phyloP scores from a whole-genome alignment of 106 monocot genomes.

The Agapanthus africanus region DNA sequence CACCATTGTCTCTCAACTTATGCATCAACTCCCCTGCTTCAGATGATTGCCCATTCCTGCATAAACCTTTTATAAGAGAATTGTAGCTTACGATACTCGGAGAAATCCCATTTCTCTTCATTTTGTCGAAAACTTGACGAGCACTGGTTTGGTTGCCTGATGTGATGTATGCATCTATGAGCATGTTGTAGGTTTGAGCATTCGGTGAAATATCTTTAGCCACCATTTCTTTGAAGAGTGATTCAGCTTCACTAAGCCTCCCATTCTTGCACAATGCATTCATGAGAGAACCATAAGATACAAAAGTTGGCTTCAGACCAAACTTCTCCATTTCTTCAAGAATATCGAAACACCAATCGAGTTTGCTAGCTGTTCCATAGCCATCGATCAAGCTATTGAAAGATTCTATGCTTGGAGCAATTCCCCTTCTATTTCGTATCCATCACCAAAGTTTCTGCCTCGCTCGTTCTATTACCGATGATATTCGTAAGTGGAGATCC shows the following conservation, averaged over 20 bases:
- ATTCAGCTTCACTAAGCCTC: conserved; percentile 19
- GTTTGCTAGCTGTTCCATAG: conserved; percentile 20
- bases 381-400: conserved; percentile 63
- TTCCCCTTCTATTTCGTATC: conserved; percentile 39
- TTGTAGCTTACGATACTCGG: conserved; percentile 54
- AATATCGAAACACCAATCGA: conserved; percentile 17
- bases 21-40: conserved; percentile 37
- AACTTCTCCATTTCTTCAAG: conserved; percentile 20
- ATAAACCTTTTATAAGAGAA: conserved; percentile 51
- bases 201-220: conserved; percentile 9
- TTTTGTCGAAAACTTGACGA: neutral
- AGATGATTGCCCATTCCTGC: conserved; percentile 16
- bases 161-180: conserved; percentile 18
- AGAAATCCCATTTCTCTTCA: conserved; percentile 13
- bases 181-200: conserved; percentile 31
- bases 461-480: too few relatives aligned
- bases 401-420: conserved; percentile 38
- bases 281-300: conserved; percentile 20
- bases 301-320: conserved; percentile 16
- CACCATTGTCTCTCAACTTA: conserved; percentile 35
- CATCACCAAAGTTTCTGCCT: conserved; percentile 34
- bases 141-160: conserved; percentile 3
- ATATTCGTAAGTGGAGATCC: too few relatives aligned
- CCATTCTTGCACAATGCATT: conserved; percentile 15
- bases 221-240: conserved; percentile 12